phyloP scores from a whole-genome alignment of 2,329 filamentous ascomycete genomes.

The Fusarium annulatum region DNA sequence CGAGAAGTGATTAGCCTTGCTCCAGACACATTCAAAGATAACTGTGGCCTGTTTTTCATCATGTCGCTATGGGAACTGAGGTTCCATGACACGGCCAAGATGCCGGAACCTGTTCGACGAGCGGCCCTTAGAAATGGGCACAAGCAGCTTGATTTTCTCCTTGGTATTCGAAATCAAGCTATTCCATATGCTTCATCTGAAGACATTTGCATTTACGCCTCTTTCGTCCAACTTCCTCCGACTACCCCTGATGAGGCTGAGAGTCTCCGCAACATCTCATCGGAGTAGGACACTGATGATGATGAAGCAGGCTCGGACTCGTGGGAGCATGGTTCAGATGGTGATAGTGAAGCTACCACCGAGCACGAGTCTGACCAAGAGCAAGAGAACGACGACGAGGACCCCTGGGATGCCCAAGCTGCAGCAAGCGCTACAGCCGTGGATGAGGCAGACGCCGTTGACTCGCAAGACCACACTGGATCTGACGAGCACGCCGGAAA shows the following conservation, averaged over 20 bases:
- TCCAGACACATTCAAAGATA: no score
- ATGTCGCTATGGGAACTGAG: not conserved
- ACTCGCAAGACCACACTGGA: not conserved
- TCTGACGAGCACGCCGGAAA: not conserved
- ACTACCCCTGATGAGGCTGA: not conserved
- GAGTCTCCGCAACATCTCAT: not conserved
- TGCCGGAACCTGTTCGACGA: not conserved
- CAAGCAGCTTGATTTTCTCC: not conserved
- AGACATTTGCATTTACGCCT: not conserved
- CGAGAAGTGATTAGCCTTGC: not conserved
- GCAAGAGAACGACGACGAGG: not conserved
- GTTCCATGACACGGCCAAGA: constrained; percentile 13
- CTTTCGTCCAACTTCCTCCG: not conserved
- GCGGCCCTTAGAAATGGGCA: fast-evolving
- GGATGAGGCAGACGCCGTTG: not conserved
- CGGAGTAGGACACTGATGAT: not conserved
- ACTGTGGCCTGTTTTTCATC: not conserved
- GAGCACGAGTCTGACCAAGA: not conserved
- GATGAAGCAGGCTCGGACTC: not conserved
- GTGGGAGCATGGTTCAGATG: not conserved
- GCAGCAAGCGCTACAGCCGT: not conserved
- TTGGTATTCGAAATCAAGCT: not conserved
- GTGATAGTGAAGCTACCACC: not conserved
- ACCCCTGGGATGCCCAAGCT: not conserved
- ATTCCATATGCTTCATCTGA: not conserved